Base-by-base conservation (phyloP, 2,329 filamentous ascomycete species). In the Diplodia sapinea region DNA sequence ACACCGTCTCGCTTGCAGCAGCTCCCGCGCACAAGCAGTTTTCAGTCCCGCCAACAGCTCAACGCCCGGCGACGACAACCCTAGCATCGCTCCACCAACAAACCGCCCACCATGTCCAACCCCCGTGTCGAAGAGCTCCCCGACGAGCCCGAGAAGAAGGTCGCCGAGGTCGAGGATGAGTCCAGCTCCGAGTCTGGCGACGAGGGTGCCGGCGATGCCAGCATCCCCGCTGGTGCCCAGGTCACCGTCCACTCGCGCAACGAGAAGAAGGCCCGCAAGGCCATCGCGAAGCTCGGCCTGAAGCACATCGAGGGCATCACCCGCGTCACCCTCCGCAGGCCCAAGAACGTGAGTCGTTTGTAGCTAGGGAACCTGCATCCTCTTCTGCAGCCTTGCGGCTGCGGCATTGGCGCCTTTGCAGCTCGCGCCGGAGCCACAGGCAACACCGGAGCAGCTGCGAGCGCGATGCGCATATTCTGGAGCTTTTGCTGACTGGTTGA, bases 211-310 rank as follows among this genome's bases (percentile, higher is more conserved):
- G 85, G 85, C 71, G 87, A 89, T 79, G 82, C 85, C 76, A 85
- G 82, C 80, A 89, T 90, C 76, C 93, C 94, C 80, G 90, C 91
- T 74, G 95, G 94, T 79, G 92, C 93, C 78, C 89, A 91, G 72
- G 91, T 94, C 79, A 89, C 95, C 77, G 90, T 99, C 79, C 94
- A 98, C 88, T 97, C 93, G 80, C 93, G 95, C 83, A 98, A 98
- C 86, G 95, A 99, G 91, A 99, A 99, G 92, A 99, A 99, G 90
- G 96, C 95, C 77, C 91, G 95, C 85, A 99, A 99, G 89, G 93
- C 94, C 79, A 96, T 99, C 81, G 92, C 93, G 83, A 99, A 99
- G 90, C 89, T 98, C 79, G 94, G 96, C 81, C 86, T 99, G 80
- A 95, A 93, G 87, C 93, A 94, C 79, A 91, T 99, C 74, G 91